phyloP scores from a whole-genome alignment of 192 early-diverging fungal genomes.

The Linnemannia schmuckeri region DNA sequence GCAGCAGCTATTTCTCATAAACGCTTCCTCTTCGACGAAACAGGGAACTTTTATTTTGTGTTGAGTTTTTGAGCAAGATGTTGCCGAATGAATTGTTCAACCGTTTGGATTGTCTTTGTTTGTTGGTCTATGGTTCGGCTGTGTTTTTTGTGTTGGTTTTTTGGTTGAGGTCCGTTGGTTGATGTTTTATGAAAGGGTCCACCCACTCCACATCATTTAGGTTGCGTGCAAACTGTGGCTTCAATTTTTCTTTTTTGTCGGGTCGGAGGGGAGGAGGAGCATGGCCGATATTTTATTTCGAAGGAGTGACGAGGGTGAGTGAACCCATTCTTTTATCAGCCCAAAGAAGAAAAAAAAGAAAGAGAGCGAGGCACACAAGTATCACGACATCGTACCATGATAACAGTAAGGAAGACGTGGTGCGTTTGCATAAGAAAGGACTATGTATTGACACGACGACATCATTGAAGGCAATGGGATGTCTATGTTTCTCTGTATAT shows the following conservation, averaged over 20 bases:
- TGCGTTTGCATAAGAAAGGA: not conserved
- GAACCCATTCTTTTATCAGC: not conserved
- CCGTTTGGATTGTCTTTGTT: not conserved
- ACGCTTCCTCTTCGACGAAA: not conserved
- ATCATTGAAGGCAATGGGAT: not conserved
- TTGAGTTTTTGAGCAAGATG: too few species aligned
- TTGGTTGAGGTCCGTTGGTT: not conserved
- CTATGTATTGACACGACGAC: not conserved
- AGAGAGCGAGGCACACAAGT: constrained; percentile 6
- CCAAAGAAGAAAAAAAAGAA: not conserved
- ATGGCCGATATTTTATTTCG: not conserved
- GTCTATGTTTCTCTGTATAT: not conserved
- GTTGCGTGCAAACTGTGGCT: not conserved
- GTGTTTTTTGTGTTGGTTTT: not conserved
- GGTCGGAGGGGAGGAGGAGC: not conserved
- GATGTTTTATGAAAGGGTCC: not conserved
- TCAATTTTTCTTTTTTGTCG: not conserved
- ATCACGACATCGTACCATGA: too few species aligned
- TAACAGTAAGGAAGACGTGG: not conserved
- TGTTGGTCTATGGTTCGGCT: not conserved
- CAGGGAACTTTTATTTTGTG: too few species aligned
- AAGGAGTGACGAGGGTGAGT: not conserved
- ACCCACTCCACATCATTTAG: not conserved
- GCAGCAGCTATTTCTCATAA: not conserved
- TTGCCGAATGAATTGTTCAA: not conserved